Base-by-base conservation (phyloP, 2,329 filamentous ascomycete species). In the Boeremia lycopersici region DNA sequence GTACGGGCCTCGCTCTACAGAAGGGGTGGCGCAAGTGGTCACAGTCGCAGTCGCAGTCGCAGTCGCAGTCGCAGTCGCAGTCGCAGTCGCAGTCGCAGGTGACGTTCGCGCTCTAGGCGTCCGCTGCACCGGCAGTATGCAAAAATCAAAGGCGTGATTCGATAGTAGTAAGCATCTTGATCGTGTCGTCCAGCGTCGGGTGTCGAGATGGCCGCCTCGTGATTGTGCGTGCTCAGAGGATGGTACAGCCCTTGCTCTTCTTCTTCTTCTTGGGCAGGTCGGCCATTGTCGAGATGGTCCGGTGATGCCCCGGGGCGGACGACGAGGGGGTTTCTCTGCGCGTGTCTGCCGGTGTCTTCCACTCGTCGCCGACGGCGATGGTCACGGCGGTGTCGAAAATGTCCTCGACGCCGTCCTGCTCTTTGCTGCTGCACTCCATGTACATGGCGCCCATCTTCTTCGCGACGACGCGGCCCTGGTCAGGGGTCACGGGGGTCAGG, bases 341-440 rank as follows among this genome's bases (percentile, higher is more conserved):
- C 25, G 58, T 59, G 44, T 67, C 57, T 57, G 64, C 61, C 26
- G 71, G 66, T 48, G 61, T 58, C 56, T 72, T 73, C 59, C 72
- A 67, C 60, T 76, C 91, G 68, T 92, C 90, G 63, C 89, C 86
- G 26, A 99, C 91, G 29, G 95, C 92, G 46, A 90, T 93, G 69
- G 93, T 86, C 72, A 99, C 93, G 51, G 95, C 95, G 59, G 86
- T 83, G 75, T 96, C 89, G 77, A 99, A 99, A 72, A 98, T 95
- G 70, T 98, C 93, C 74, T 98, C 91, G 40, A 99, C 93, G 52
- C 95, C 95, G 48, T 84, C 86, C 89, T 96, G 95, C 78, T 97
- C 95, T 79, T 98, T 98, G 77, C 91, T 96, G 74, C 92, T 96
- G 83, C 95, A 99, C 79, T 99, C 95, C 85, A 96, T 93, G 80